Evolutionary conservation across 306 rosid species (phyloP), one percentile per base, ranked within the genome.

Genomic region (Sophora flavescens): DNA sequence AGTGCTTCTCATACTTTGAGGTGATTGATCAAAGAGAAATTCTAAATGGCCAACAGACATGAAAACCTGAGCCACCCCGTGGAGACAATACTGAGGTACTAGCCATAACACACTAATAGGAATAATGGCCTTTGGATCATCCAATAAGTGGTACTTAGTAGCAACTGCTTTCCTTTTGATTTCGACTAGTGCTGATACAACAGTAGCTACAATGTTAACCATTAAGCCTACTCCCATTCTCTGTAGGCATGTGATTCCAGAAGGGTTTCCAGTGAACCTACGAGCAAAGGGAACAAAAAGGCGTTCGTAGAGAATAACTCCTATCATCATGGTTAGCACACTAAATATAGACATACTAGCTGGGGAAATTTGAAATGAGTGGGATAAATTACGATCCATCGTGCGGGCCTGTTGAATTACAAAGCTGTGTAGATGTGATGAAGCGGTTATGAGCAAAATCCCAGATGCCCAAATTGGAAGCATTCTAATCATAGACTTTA

Each of bases 271-370:
- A 3, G 97, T 91, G 83, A 91, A 70, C 28, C 88, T 79, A 1
- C 86, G 85, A 0, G 83, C 86, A 1, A 88, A 64, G 9, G 98
- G 97, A 48, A 91, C 89, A 6, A 93, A 82, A 11, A 81, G 77
- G 6, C 96, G 91, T 33, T 89, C 98, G 30, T 93, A 93, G 6
- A 91, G 70, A 51, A 85, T 72, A 63, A 93, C 88, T 6, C 92
- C 93, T 6, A 64, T 1, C 83, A 93, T 89, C 84, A 84, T 83
- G 41, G 98, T 84, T 51, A 91, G 36, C 13, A 72, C 67, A 16
- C 81, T 76, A 76, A 91, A 91, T 78, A 93, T 75, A 54, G 91
- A 84, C 74, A 93, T 70, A 35, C 82, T 44, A 15, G 93, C 91
- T 0, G 91, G 88, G 0, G 89, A 88, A 63, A 89, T 81, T 79